Percentiles rank a stretch among this genome's conserved stretches.
phyloP scores from a whole-genome alignment of 306 rosid genomes.

The Vigna radiata region DNA sequence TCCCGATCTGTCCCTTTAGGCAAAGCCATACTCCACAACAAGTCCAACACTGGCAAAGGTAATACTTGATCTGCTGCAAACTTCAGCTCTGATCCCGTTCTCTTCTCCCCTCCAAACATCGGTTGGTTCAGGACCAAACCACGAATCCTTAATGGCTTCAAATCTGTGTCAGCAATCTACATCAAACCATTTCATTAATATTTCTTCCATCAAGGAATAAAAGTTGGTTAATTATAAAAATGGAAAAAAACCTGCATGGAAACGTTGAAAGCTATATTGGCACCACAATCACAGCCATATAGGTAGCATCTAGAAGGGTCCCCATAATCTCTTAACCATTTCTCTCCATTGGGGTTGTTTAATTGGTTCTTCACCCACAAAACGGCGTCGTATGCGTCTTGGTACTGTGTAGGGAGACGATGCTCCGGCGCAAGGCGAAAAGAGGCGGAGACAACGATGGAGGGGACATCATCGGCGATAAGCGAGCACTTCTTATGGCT shows the following conservation, averaged over 20 bases:
- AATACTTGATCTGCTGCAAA: slow-evolving; percentile 59
- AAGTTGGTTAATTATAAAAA: too few relatives aligned
- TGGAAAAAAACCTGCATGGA: slow-evolving; percentile 26
- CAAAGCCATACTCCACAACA: slow-evolving; percentile 65
- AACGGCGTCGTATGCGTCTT: slow-evolving; percentile 52
- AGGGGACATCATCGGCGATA: slow-evolving; percentile 47
- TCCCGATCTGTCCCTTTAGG: slow-evolving; percentile 59
- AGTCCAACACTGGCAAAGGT: slow-evolving; percentile 72
- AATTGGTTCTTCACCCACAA: slow-evolving; percentile 58
- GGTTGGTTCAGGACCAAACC: slow-evolving; percentile 81
- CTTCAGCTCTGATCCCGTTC: slow-evolving; percentile 62
- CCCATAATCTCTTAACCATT: slow-evolving; percentile 69
- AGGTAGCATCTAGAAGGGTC: slow-evolving; percentile 69
- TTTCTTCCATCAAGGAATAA: too few relatives aligned
- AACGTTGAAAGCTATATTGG: slow-evolving; percentile 58
- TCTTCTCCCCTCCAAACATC: slow-evolving; percentile 64
- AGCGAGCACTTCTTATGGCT: slow-evolving; percentile 37
- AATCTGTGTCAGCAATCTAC: neutral
- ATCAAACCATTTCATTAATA: slow-evolving; percentile 17
- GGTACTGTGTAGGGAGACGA: slow-evolving; percentile 58
- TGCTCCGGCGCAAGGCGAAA: slow-evolving; percentile 60
- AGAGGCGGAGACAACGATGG: slow-evolving; percentile 55
- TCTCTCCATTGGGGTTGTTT: slow-evolving; percentile 48
- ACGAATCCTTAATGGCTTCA: slow-evolving; percentile 55
- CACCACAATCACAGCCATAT: slow-evolving; percentile 63